phyloP scores from a whole-genome alignment of 331 rosid species.

The Rhamnella rubrinervis region DNA sequence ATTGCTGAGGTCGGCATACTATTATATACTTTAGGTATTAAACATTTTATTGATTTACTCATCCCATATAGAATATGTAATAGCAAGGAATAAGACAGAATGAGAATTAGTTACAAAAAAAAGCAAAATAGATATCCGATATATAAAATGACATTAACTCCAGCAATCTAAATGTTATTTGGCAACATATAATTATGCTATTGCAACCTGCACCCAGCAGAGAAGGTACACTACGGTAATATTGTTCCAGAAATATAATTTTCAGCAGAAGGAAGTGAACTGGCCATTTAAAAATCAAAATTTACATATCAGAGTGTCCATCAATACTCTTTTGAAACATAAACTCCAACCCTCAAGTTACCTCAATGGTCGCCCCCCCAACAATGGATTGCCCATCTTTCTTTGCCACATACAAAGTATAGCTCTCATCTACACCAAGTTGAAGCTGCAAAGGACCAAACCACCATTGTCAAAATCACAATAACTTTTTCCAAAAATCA shows the following conservation, averaged over 20 bases:
- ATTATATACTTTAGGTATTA: too few species aligned
- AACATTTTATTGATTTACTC: not conserved
- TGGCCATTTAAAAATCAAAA: not conserved
- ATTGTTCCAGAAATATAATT: not conserved
- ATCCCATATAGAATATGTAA: too few species aligned
- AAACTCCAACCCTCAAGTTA: conserved; percentile 21
- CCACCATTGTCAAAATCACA: conserved; percentile 2
- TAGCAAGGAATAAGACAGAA: too few species aligned
- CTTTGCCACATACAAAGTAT: conserved; percentile 54
- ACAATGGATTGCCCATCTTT: conserved; percentile 42
- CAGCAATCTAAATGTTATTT: not conserved
- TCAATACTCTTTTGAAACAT: not conserved
- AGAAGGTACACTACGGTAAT: too few species aligned
- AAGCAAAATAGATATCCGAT: too few species aligned
- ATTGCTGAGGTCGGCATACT: not conserved
- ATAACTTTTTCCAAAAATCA: conserved; percentile 10
- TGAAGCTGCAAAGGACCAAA: conserved; percentile 58
- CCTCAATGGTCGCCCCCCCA: conserved; percentile 70
- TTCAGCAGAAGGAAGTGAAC: not conserved
- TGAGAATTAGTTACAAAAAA: too few species aligned
- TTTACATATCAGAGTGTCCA: not conserved
- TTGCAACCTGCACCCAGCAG: too few species aligned
- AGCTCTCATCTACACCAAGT: conserved; percentile 96
- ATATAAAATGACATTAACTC: too few species aligned
- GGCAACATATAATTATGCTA: not conserved